Evolutionary conservation across 2,329 filamentous ascomycete genomes (phyloP).

Genomic region (Verticillium nubilum): DNA sequence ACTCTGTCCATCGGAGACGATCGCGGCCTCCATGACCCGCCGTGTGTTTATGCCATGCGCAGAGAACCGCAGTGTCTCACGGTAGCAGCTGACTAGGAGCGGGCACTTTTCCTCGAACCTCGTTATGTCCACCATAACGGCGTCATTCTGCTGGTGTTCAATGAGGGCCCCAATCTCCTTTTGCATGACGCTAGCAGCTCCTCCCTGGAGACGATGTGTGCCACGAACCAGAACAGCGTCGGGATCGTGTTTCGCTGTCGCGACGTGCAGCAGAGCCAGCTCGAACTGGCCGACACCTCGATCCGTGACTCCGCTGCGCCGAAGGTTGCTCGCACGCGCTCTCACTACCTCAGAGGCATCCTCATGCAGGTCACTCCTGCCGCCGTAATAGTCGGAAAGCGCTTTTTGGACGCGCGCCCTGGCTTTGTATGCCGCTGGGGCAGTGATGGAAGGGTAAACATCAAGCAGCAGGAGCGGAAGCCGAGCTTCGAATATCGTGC

Average conservation of each 20-base stretch:
- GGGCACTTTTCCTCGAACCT: slow-evolving; percentile 31
- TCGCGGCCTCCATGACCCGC: slow-evolving; percentile 31
- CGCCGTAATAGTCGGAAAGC: slow-evolving; percentile 22
- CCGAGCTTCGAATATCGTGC: slow-evolving; percentile 18
- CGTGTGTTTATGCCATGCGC: slow-evolving; percentile 30
- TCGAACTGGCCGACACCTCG: slow-evolving; percentile 22
- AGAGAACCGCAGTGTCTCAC: slow-evolving; percentile 36
- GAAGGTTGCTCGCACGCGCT: slow-evolving; percentile 18
- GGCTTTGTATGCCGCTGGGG: slow-evolving; percentile 18
- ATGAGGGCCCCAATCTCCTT: slow-evolving; percentile 17
- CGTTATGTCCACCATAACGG: slow-evolving; percentile 23
- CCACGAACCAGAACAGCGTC: slow-evolving; percentile 28
- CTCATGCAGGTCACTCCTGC: slow-evolving; percentile 16
- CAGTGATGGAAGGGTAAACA: slow-evolving; percentile 16
- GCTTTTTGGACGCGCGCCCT: slow-evolving; percentile 14
- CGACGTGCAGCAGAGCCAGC: slow-evolving; percentile 21
- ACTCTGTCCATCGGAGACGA: slow-evolving; percentile 14
- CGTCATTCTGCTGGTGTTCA: slow-evolving; percentile 8
- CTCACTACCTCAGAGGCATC: slow-evolving; percentile 21
- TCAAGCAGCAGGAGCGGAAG: slow-evolving; percentile 20
- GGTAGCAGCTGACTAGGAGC: slow-evolving; percentile 34
- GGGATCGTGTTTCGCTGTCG: slow-evolving; percentile 30
- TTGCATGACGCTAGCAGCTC: slow-evolving; percentile 19
- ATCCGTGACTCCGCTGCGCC: slow-evolving; percentile 20
- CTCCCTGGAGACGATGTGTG: slow-evolving; percentile 20